These are phyloP conservation scores for Agaricus subrufescens DNA, from an alignment of 768 basidiomycete species.

Conservation along the genomic window DNA sequence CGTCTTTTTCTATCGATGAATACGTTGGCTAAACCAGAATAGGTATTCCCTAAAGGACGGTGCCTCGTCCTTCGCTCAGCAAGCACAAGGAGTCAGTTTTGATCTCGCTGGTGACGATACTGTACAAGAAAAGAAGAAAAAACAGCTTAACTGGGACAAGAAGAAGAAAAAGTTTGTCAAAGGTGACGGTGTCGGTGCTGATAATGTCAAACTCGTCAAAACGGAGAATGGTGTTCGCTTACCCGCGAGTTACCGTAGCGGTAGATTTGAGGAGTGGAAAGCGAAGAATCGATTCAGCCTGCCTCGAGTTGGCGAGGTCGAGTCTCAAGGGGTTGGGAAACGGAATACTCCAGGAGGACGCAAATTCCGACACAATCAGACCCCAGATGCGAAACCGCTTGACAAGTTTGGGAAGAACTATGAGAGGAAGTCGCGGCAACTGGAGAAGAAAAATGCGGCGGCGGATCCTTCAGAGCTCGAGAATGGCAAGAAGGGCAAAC, in stretches of 20 bases:
- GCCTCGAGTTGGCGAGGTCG: slow-evolving; percentile 81
- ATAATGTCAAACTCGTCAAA: slow-evolving; percentile 90
- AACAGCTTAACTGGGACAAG: slow-evolving; percentile 86
- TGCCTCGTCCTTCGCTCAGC: slow-evolving; percentile 79
- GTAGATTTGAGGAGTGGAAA: slow-evolving; percentile 95
- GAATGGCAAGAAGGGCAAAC: slow-evolving; percentile 23
- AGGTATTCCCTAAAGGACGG: slow-evolving; percentile 91
- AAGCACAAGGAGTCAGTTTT: slow-evolving; percentile 75
- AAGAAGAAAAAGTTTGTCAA: slow-evolving; percentile 94
- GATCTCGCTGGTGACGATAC: slow-evolving; percentile 82
- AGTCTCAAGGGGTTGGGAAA: slow-evolving; percentile 22
- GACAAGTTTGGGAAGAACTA: slow-evolving; percentile 71
- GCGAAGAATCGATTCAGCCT: slow-evolving; percentile 66
- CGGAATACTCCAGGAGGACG: slow-evolving; percentile 44
- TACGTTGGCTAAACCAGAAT: neutral
- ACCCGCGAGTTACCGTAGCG: slow-evolving; percentile 89
- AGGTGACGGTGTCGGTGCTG: slow-evolving; percentile 79
- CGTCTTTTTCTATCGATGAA: neutral
- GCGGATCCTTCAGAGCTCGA: slow-evolving; percentile 1
- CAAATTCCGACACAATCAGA: slow-evolving; percentile 71
- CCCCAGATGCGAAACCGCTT: slow-evolving; percentile 63
- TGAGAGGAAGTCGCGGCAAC: slow-evolving; percentile 64
- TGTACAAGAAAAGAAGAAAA: slow-evolving; percentile 44
- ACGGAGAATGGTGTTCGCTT: slow-evolving; percentile 90
- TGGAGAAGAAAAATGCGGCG: slow-evolving; percentile 4